These are phyloP conservation scores for Silene noctiflora DNA, from an alignment of 179 eudicot species.

Conservation along the genomic window DNA sequence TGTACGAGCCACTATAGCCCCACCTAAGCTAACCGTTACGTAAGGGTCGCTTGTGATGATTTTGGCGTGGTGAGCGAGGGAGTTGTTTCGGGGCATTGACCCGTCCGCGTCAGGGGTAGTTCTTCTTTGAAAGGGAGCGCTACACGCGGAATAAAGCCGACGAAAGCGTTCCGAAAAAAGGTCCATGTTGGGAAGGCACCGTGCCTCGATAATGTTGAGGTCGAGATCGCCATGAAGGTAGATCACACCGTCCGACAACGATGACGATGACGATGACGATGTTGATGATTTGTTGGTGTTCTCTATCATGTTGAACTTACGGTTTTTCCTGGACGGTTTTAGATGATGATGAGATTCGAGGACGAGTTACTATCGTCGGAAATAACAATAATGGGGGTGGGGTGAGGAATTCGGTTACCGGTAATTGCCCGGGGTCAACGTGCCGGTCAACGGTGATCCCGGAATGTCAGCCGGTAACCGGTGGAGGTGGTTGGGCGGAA, in stretches of 20 bases:
- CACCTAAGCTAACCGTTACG: conserved; percentile 62
- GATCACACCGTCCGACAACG: conserved; percentile 13
- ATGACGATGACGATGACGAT: neutral
- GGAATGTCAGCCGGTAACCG: conserved; percentile 21
- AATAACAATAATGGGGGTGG: too few relatives aligned
- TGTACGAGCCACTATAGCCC: conserved; percentile 74
- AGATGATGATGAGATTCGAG: neutral
- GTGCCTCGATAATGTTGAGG: conserved; percentile 62
- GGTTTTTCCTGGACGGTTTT: neutral
- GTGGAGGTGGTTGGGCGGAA: neutral
- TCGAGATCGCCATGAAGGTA: conserved; percentile 78
- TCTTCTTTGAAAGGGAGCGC: conserved; percentile 21
- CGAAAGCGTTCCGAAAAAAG: conserved; percentile 59
- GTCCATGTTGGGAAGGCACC: conserved; percentile 83
- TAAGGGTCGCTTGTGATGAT: conserved; percentile 89
- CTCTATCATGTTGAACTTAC: neutral
- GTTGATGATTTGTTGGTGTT: neutral
- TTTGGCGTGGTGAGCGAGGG: conserved; percentile 11
- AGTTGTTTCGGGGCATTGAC: conserved; percentile 12
- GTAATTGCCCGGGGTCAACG: conserved; percentile 12
- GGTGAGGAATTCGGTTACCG: neutral
- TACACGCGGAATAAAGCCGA: conserved; percentile 33
- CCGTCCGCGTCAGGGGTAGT: neutral
- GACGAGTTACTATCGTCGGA: too few relatives aligned
- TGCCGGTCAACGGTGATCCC: conserved; percentile 20